phyloP scores from a whole-genome alignment of 2,329 filamentous ascomycete genomes.

The Nemania sp. region DNA sequence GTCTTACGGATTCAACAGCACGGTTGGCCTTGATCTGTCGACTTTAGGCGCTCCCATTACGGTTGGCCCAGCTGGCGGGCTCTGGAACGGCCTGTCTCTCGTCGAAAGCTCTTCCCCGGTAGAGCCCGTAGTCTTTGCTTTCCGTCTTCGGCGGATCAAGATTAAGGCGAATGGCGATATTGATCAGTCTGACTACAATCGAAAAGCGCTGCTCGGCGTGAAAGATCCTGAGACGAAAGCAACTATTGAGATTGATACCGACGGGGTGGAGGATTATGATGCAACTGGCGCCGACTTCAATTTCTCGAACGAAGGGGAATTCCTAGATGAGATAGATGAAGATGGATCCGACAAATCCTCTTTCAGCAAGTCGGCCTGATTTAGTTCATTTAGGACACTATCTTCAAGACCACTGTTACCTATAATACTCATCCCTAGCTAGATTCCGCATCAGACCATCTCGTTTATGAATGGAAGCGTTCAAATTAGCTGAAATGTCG shows the following conservation, averaged over 20 bases:
- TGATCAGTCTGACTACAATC: constrained; percentile 16
- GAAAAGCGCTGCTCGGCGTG: constrained; percentile 13
- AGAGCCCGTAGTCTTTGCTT: constrained; percentile 26
- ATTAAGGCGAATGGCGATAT: constrained; percentile 24
- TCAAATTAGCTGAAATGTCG: constrained; percentile 2
- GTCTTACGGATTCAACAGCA: constrained; percentile 20
- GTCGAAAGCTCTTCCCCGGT: neutral
- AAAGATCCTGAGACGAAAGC: neutral
- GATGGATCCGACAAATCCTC: constrained; percentile 10
- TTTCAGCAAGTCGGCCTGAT: constrained; percentile 15
- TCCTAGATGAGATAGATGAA: constrained; percentile 19
- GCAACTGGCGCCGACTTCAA: constrained; percentile 20
- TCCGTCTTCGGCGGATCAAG: constrained; percentile 23
- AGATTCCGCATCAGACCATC: neutral
- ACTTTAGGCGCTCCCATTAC: constrained; percentile 18
- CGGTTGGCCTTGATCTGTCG: constrained; percentile 17
- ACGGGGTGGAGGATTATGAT: constrained; percentile 25
- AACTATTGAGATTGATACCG: constrained; percentile 15
- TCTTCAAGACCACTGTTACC: neutral
- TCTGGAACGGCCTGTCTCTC: constrained; percentile 18
- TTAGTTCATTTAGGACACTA: neutral
- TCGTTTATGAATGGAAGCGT: neutral
- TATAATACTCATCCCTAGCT: no score
- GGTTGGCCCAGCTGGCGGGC: constrained; percentile 5
- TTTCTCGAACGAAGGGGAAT: constrained; percentile 10